Base-by-base conservation (phyloP, 148 eudicot genomes). In the Amaranthus palmeri region DNA sequence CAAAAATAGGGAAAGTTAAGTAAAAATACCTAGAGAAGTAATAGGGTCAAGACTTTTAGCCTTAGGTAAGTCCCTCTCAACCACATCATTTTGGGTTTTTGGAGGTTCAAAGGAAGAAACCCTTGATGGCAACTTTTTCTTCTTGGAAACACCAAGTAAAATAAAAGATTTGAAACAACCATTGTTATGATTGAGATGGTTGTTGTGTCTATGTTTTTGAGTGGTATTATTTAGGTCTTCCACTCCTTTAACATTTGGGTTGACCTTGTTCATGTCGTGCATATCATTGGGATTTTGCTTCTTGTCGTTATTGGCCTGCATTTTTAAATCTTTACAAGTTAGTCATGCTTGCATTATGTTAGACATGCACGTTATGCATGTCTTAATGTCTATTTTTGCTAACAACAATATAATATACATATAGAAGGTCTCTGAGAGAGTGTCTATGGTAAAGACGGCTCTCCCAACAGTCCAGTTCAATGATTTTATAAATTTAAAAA, bases 291-390 rank as follows among this genome's bases (percentile, higher is more conserved):
- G 51, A 61, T 60, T 54, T 13, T 61, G 68, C 46, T 2, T 52
- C 14, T 75, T 68, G 11, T 61, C 68, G 53, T 60, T n/a, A 9
- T 15, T 52, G 49, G 49, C 73, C 79, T 76, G 63, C 79, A 25
- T 25, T 25, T 25, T 25, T 25, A 25, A 54, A 11, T 9, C 3
- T 45, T 52, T 25, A 41, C 8, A 44, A 44, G 13, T 54, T 55
- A 17, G 8, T 44, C 59, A 68, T 68, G 17, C 5, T 42, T 52
- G 36, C 36, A 25, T 25, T 25, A 10, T 8, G 25, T 14, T 8
- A 42, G 63, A 17, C 3, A 5, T 51, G 61, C 61, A 54, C 61
- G 50, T 54, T 51, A 18, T 12, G 7, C 0, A 64, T 46, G 25
- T 46, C 67, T 17, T 25, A 25, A 25, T 1, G 25, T 17, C 54